phyloP scores from a whole-genome alignment of 805 yeast species.

The Ogataea trehaloabstinens region DNA sequence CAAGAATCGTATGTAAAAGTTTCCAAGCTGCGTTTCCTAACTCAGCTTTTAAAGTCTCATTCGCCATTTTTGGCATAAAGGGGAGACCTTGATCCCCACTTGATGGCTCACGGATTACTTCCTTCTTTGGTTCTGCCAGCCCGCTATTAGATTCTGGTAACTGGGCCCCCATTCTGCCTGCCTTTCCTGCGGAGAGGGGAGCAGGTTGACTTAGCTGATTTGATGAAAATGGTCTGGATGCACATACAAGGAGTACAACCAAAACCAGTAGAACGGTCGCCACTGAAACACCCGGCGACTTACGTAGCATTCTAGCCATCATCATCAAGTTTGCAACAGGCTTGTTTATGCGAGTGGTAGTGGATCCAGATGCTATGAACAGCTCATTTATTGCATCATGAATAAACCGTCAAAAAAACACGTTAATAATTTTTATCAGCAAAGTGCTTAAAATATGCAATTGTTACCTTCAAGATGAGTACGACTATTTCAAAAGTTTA shows the following conservation, averaged over 20 bases:
- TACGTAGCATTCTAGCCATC: constrained; percentile 12
- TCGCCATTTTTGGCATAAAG: constrained; percentile 94
- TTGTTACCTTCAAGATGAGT: too few relatives aligned
- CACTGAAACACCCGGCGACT: constrained; percentile 17
- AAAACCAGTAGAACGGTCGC: constrained; percentile 18
- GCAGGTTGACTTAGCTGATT: constrained; percentile 20
- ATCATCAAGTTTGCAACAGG: neutral
- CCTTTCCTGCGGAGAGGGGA: constrained; percentile 13
- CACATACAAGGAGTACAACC: constrained; percentile 16
- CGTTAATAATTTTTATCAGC: too few relatives aligned
- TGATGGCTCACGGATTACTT: neutral
- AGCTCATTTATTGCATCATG: too few relatives aligned
- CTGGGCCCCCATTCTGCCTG: neutral
- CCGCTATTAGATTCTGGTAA: neutral
- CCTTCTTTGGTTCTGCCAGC: neutral
- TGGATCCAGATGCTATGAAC: too few relatives aligned
- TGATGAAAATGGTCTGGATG: constrained; percentile 19
- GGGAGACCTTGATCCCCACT: constrained; percentile 18
- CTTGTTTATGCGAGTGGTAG: constrained; percentile 1
- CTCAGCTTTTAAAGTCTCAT: constrained; percentile 64
- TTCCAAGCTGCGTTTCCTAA: constrained; percentile 93
- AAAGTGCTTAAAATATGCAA: too few relatives aligned
- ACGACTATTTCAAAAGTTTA: too few relatives aligned
- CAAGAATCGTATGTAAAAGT: constrained; percentile 84
- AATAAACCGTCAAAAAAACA: too few relatives aligned